Base-by-base conservation (phyloP, 306 rosid species). In the Dalbergia cultrata region DNA sequence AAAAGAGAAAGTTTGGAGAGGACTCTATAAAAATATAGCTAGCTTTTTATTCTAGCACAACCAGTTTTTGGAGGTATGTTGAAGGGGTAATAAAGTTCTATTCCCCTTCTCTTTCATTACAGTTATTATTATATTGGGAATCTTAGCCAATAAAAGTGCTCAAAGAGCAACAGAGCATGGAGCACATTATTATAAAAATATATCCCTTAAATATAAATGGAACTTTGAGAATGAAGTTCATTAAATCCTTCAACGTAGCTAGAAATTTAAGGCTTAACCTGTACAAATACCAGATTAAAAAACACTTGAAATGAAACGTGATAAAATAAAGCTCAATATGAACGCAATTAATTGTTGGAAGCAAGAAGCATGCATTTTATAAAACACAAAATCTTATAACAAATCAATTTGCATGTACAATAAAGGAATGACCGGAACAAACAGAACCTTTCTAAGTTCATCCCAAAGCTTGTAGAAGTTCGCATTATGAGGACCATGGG, bases 401-500 rank as follows among this genome's bases (percentile, higher is more conserved):
- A 31, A 13, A 68, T 17, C 84, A 18, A 53, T 70, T 73, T 26
- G 35, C 67, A 16, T 41, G 43, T 49, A 18, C 43, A 35, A 60
- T 31, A 65, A 80, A 13, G 50, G 65, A 58, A 50, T 41, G 7
- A 76, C 11, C 45, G 41, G 68, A 70, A 67, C 13, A 19, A 68
- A n/a, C 41, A 80, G 26, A 18, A 92, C 99, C 97, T 93, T 90
- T 85, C 98, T 83, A 76, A 93, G 97, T 69, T 93, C 94, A 83
- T 95, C 99, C 99, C 97, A 95, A 16, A 95, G 97, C 90, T 87
- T 91, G 93, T 93, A 91, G 92, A 93, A 95, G 86, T 3, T 88
- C 57, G 88, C 90, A 87, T 95, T 88, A 70, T 95, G 99, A 80
- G 97, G 91, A 64, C 94, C 90, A 72, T 90, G 91, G 56, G 49